These are phyloP conservation scores for Spizellomyces punctatus DNA, from an alignment of 192 early-diverging fungal species.

Conservation along the genomic window DNA sequence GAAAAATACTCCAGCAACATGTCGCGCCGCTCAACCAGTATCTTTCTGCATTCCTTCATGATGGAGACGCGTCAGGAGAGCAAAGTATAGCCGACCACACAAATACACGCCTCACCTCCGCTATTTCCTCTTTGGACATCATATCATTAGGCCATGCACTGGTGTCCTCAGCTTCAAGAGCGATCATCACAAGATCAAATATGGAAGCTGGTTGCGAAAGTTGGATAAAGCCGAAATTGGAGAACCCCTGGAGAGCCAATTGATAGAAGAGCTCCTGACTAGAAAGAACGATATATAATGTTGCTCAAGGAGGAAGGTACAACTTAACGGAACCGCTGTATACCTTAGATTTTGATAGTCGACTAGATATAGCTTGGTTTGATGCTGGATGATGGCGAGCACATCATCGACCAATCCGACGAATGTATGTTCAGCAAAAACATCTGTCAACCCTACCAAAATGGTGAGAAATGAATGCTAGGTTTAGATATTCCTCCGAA, in stretches of 20 bases:
- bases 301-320: no score
- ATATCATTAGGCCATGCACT: slow-evolving; percentile 35
- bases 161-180: slow-evolving; percentile 58
- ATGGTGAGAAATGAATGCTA: neutral
- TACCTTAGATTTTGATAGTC: slow-evolving; percentile 77
- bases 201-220: slow-evolving; percentile 69
- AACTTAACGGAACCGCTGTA: neutral
- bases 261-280: slow-evolving; percentile 93
- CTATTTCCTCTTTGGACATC: slow-evolving; percentile 59
- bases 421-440: slow-evolving; percentile 83
- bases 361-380: slow-evolving; percentile 81
- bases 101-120: slow-evolving; percentile 45
- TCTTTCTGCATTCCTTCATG: slow-evolving; percentile 7
- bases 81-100: no score
- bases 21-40: slow-evolving; percentile 57
- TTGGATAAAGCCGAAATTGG: slow-evolving; percentile 81
- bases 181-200: slow-evolving; percentile 68
- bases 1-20: slow-evolving; percentile 94
- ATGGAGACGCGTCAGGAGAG: neutral
- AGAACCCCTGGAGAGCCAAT: slow-evolving; percentile 75
- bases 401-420: slow-evolving; percentile 85
- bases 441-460: slow-evolving; percentile 65
- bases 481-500: neutral
- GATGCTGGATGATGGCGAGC: slow-evolving; percentile 83
- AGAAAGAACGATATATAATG: neutral